Evolutionary conservation across 2,329 filamentous ascomycete species (phyloP).

Genomic region (Atkinsonella texensis): DNA sequence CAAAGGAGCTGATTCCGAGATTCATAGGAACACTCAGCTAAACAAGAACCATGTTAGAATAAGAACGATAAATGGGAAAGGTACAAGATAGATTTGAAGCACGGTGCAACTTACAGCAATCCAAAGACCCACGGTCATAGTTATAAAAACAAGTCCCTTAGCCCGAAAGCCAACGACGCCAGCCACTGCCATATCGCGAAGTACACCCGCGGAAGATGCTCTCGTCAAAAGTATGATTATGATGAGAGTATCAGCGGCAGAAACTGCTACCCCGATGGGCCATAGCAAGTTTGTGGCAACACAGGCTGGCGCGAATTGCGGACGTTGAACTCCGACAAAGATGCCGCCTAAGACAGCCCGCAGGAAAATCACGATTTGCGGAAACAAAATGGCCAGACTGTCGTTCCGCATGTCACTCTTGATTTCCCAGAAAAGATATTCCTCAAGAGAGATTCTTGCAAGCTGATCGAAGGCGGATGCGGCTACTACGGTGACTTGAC

Average conservation of each 20-base stretch:
- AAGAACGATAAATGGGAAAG: too few relatives aligned
- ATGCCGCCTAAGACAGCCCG: slow-evolving; percentile 41
- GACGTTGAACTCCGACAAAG: slow-evolving; percentile 41
- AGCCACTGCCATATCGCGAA: slow-evolving; percentile 20
- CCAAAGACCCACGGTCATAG: slow-evolving; percentile 39
- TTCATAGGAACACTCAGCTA: slow-evolving; percentile 40
- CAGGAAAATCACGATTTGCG: slow-evolving; percentile 33
- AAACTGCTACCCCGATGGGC: slow-evolving; percentile 31
- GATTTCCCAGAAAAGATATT: slow-evolving; percentile 41
- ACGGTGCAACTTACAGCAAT: slow-evolving; percentile 32
- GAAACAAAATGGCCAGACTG: slow-evolving; percentile 25
- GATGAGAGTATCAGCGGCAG: slow-evolving; percentile 34
- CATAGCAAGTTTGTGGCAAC: slow-evolving; percentile 32
- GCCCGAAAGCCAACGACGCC: slow-evolving; percentile 17
- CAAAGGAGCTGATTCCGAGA: slow-evolving; percentile 31
- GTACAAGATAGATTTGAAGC: neutral
- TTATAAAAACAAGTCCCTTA: slow-evolving; percentile 29
- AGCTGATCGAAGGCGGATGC: slow-evolving; percentile 45
- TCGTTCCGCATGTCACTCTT: slow-evolving; percentile 24
- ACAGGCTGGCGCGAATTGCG: slow-evolving; percentile 40
- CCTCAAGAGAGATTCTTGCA: slow-evolving; percentile 39
- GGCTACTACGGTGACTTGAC: slow-evolving; percentile 40
- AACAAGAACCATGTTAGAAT: slow-evolving; percentile 6
- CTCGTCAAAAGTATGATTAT: slow-evolving; percentile 28
- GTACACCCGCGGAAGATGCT: slow-evolving; percentile 25